Evolutionary conservation across 805 yeast genomes (phyloP), one percentile per base, ranked within the genome.

Genomic region (Lipomyces yamadae): DNA sequence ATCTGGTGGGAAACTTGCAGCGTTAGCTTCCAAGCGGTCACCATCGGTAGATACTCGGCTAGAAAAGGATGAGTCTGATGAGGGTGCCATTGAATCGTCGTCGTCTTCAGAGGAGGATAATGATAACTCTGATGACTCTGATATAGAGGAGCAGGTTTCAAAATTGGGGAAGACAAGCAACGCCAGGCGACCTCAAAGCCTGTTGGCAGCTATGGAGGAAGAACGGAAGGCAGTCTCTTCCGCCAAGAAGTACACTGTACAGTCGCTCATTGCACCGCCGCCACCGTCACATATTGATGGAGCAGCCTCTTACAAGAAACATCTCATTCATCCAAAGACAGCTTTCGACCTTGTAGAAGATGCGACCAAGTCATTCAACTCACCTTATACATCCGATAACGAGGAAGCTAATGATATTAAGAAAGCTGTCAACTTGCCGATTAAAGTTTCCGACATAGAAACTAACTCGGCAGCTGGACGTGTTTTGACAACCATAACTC

Each of bases 321-420:
- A 86, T 72, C 81, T 88, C 58, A 86, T 88, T 54, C 85, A 87
- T 61, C 87, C 88, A 42, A 84, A 82, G 67, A 83, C 86, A 52
- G 83, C 81, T 37, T 75, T 75, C 61, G 77, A 77, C 60, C 70
- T 71, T 34, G 76, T 74, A 32, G 73, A 70, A 18, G 74, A 71
- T 30, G 67, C 67, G 4, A 61, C 60, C 42, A 68, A 63, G 24
- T 63, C 72, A 24, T 60, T 54, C 62, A 67, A 60, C 32, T 75
- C 86, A n/a, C 91, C 91, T 0, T 88, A 88, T 74, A 88, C 92
- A 1, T 82, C 88, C 8, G 91, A 88, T 48, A 81, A 81, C 30
- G 92, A 88, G 75, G 90, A 88, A 74, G 84, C 83, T 70, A 79
- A 83, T 60, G 92, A 88, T 74, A 81, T 85, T 32, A 86, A 85